phyloP scores from a whole-genome alignment of 176 grass and related monocot species.

The Zea luxurians region DNA sequence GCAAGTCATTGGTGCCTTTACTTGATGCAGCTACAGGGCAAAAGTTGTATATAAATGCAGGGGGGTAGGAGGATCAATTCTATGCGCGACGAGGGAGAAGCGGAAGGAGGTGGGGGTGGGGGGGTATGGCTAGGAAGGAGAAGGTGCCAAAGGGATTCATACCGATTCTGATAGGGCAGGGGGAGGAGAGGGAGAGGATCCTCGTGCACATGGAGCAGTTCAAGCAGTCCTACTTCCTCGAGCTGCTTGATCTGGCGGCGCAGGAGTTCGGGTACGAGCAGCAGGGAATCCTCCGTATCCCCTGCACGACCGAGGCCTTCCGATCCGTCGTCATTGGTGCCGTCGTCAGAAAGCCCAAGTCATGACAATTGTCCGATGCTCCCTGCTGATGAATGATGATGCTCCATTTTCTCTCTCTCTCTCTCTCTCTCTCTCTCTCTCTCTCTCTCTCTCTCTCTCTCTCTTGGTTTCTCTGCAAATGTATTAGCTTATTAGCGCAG shows the following conservation, averaged over 20 bases:
- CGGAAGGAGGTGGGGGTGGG: neutral
- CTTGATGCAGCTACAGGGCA: conserved; percentile 3
- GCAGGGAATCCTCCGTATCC: conserved; percentile 62
- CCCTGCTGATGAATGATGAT: neutral
- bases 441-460: no score
- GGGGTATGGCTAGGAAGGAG: conserved; percentile 45
- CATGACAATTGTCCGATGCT: conserved; percentile 33
- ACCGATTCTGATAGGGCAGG: conserved; percentile 57
- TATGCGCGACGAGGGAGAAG: neutral
- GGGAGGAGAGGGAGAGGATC: conserved; percentile 57
- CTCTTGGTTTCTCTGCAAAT: neutral
- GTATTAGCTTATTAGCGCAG: neutral
- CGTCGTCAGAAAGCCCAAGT: conserved; percentile 33
- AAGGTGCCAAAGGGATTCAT: conserved; percentile 57
- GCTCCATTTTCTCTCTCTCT: neutral
- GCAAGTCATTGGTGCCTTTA: conserved; percentile 32
- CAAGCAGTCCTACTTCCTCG: conserved; percentile 46
- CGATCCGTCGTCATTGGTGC: conserved; percentile 13
- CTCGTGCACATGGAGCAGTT: conserved; percentile 58
- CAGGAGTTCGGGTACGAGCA: conserved; percentile 67
- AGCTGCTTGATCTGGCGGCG: conserved; percentile 55
- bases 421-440: no score
- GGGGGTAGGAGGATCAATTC: neutral
- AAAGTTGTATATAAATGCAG: conserved; percentile 41
- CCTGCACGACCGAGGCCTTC: conserved; percentile 55